These are phyloP conservation scores for Malassezia arunalokei DNA, from an alignment of 1,284 basidiomycete species.

Conservation along the genomic window DNA sequence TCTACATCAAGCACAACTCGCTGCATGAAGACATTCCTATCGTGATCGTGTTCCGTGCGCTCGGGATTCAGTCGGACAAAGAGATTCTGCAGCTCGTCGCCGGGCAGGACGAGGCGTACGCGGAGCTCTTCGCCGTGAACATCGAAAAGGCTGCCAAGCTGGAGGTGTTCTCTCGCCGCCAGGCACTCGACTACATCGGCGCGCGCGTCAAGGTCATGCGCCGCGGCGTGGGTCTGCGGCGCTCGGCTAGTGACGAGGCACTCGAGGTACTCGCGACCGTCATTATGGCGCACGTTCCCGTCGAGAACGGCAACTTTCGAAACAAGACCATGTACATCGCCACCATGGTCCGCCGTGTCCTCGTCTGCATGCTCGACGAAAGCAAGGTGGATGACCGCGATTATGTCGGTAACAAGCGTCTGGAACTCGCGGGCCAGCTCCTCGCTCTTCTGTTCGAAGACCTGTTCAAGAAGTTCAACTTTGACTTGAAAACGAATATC, in stretches of 20 bases:
- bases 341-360: constrained; percentile 88
- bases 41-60: constrained; percentile 73
- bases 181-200: constrained; percentile 92
- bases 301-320: constrained; percentile 76
- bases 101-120: constrained; percentile 81
- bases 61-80: constrained; percentile 93
- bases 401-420: constrained; percentile 97
- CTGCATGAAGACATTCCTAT: constrained; percentile 95
- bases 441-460: constrained; percentile 92
- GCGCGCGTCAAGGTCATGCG: constrained; percentile 77
- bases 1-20: constrained; percentile 96
- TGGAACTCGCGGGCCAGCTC: constrained; percentile 93
- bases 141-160: constrained; percentile 68
- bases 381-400: constrained; percentile 97
- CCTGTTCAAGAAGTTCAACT: constrained; percentile 96
- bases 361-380: constrained; percentile 92
- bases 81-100: constrained; percentile 91
- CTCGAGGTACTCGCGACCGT: constrained; percentile 91
- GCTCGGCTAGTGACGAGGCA: constrained; percentile 85
- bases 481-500: constrained; percentile 86
- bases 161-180: constrained; percentile 73
- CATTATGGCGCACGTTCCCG: constrained; percentile 90
- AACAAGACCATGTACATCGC: constrained; percentile 95
- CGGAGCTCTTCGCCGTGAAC: constrained; percentile 75
- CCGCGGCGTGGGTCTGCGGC: constrained; percentile 56